Evolutionary conservation across 257 asterid species (phyloP).

Genomic region (Ajuga chamaepitys): DNA sequence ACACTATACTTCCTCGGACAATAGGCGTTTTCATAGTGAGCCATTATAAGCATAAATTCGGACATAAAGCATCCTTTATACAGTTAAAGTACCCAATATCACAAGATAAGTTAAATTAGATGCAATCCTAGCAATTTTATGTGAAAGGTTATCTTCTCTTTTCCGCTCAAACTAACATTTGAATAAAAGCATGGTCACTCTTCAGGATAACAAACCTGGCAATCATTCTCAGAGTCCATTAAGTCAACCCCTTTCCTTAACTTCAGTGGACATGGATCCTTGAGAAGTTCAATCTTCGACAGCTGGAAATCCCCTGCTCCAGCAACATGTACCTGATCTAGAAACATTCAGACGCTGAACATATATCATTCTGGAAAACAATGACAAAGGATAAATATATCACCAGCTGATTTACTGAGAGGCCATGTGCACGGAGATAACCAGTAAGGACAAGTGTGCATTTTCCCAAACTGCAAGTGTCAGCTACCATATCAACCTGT

Average conservation of each 20-base stretch:
- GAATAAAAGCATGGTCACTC: neutral
- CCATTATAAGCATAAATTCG: neutral
- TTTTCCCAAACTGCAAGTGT: constrained; percentile 40
- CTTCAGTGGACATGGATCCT: constrained; percentile 74
- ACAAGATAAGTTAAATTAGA: neutral
- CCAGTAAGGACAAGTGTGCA: constrained; percentile 79
- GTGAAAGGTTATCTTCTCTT: neutral
- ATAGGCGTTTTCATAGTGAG: neutral
- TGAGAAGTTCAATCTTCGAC: constrained; percentile 76
- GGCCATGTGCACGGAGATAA: constrained; percentile 62
- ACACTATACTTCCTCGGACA: neutral
- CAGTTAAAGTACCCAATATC: neutral
- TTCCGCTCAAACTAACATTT: neutral
- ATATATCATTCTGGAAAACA: constrained; percentile 4
- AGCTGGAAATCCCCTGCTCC: constrained; percentile 96
- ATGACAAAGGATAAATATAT: constrained; percentile 19
- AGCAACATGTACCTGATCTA: constrained; percentile 82
- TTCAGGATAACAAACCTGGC: constrained; percentile 36
- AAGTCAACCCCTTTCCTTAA: constrained; percentile 51
- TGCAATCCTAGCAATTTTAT: neutral
- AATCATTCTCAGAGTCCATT: constrained; percentile 64
- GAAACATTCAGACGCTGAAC: constrained; percentile 26
- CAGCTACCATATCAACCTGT: constrained; percentile 61
- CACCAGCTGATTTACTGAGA: constrained; percentile 95
- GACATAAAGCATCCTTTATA: neutral